Evolutionary conservation across 2,329 filamentous ascomycete species (phyloP).

Genomic region (Neospermospora avenae): DNA sequence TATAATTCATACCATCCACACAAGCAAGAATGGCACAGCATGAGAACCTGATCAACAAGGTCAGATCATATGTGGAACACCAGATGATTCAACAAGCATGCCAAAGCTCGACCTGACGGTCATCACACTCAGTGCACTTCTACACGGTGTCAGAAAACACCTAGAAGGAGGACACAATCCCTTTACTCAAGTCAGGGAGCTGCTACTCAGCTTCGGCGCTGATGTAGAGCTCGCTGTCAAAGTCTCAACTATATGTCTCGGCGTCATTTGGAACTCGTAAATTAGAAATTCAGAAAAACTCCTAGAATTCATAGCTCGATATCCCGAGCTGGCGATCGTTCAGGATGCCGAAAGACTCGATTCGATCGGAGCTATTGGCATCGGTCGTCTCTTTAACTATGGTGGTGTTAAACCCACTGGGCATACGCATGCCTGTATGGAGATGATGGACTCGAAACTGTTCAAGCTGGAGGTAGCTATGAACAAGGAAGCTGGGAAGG

Average conservation of each 20-base stretch:
- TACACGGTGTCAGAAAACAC: slow-evolving; percentile 88
- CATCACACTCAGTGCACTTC: slow-evolving; percentile 66
- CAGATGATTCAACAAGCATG: neutral
- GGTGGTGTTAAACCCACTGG: slow-evolving; percentile 58
- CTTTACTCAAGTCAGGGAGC: slow-evolving; percentile 50
- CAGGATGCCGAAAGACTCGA: slow-evolving; percentile 94
- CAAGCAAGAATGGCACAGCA: neutral
- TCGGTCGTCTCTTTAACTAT: slow-evolving; percentile 74
- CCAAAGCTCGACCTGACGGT: slow-evolving; percentile 48
- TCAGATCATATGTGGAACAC: slow-evolving; percentile 56
- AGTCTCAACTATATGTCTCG: slow-evolving; percentile 69
- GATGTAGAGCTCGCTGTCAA: slow-evolving; percentile 54
- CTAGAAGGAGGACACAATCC: slow-evolving; percentile 47
- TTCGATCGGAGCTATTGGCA: slow-evolving; percentile 80
- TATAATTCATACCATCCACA: neutral
- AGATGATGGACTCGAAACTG: slow-evolving; percentile 75
- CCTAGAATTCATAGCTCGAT: slow-evolving; percentile 53
- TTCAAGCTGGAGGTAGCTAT: slow-evolving; percentile 52
- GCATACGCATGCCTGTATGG: slow-evolving; percentile 60
- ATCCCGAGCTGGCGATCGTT: slow-evolving; percentile 78
- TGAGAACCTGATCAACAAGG: slow-evolving; percentile 44
- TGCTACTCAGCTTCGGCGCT: slow-evolving; percentile 57
- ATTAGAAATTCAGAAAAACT: slow-evolving; percentile 59
- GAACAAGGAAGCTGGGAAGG: slow-evolving; percentile 55
- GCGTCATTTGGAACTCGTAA: slow-evolving; percentile 78